Evolutionary conservation across 2,329 filamentous ascomycete species (phyloP).

Genomic region (Talaromyces sp.): DNA sequence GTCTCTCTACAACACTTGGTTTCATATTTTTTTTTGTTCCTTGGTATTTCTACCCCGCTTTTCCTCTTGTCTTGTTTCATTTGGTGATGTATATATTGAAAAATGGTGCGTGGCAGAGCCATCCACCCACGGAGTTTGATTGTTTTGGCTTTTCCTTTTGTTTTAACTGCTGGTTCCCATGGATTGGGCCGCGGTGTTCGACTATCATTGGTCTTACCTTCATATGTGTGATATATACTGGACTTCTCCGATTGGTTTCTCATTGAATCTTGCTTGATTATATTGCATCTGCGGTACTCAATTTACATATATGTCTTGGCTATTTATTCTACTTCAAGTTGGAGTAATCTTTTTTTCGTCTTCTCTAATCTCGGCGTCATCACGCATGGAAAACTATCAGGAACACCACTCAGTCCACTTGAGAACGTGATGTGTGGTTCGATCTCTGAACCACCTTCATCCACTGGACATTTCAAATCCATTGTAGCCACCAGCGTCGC

Average conservation of each 20-base stretch:
- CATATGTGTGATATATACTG: slow-evolving; percentile 2
- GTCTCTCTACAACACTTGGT: neutral
- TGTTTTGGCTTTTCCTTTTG: neutral
- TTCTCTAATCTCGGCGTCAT: neutral
- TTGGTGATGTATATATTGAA: slow-evolving; percentile 13
- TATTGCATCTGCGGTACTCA: no score
- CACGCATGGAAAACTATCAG: slow-evolving; percentile 1
- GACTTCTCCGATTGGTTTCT: neutral
- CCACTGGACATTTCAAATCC: neutral
- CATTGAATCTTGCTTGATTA: neutral
- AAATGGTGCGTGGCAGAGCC: slow-evolving; percentile 8
- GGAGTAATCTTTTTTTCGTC: neutral
- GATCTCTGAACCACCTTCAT: neutral
- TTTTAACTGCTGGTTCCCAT: neutral
- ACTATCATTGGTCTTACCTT: neutral
- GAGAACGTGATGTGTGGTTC: neutral
- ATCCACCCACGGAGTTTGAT: slow-evolving; percentile 9
- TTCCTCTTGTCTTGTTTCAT: neutral
- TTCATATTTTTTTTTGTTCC: no score
- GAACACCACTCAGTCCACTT: slow-evolving; percentile 1
- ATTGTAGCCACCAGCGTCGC: slow-evolving; percentile 1
- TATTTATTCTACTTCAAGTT: no score
- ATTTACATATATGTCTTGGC: no score
- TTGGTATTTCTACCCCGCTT: neutral
- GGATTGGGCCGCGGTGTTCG: neutral